These are phyloP conservation scores for Ilex paraguariensis DNA, from an alignment of 305 asterid genomes.

Conservation along the genomic window DNA sequence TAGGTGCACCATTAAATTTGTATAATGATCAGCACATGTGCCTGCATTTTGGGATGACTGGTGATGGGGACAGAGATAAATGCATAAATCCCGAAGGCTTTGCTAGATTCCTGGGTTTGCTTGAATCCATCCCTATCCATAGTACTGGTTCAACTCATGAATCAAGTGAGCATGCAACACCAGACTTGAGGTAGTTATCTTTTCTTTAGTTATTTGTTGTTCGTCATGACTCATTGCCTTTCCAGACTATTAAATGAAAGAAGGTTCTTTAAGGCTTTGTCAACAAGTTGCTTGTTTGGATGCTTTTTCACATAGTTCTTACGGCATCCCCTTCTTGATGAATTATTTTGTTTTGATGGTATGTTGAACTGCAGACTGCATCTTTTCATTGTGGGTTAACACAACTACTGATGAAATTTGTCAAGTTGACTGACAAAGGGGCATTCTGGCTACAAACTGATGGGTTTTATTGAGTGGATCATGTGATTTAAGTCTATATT, in stretches of 20 bases:
- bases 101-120: conserved; percentile 85
- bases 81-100: conserved; percentile 81
- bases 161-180: conserved; percentile 45
- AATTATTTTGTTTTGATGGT: no score
- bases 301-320: background rate
- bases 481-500: no score
- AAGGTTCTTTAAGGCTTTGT: conserved; percentile 1
- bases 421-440: no score
- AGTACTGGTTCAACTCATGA: conserved; percentile 38
- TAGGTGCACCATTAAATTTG: conserved; percentile 67
- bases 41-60: conserved; percentile 53
- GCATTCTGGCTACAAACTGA: no score
- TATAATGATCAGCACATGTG: conserved; percentile 65
- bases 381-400: no score
- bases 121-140: conserved; percentile 82
- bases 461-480: no score
- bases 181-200: conserved; percentile 57
- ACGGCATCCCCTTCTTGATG: background rate
- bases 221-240: background rate
- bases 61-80: conserved; percentile 56
- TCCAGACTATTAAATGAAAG: background rate
- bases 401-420: no score
- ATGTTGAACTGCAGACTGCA: no score
- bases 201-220: background rate
- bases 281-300: no score